Conservation (phyloP, 225 moss, liverwort and hornwort species). For the Bryoerythrophyllum caledonicum region DNA sequence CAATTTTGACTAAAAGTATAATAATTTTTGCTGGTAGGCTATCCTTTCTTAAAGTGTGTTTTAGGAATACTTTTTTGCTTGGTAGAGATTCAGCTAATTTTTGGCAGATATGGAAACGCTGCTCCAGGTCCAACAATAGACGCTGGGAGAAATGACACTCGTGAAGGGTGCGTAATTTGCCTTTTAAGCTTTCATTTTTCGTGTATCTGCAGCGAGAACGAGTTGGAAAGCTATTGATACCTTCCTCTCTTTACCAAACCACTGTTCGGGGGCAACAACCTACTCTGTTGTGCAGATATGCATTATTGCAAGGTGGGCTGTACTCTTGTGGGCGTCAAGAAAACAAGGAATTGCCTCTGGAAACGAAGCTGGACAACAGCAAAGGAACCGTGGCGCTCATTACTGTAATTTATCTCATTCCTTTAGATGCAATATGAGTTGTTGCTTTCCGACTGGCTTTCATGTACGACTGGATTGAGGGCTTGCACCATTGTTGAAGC, state of each 20-base stretch:
- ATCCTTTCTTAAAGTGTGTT: too few relatives aligned
- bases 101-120: too few relatives aligned
- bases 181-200: background rate
- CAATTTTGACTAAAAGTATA: too few relatives aligned
- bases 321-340: slow-evolving; percentile 86
- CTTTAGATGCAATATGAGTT: background rate
- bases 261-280: background rate
- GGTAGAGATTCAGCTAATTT: too few relatives aligned
- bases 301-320: slow-evolving; percentile 77
- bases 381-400: slow-evolving; percentile 79
- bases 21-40: too few relatives aligned
- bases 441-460: background rate
- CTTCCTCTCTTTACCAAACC: background rate
- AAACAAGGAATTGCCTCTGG: slow-evolving; percentile 62
- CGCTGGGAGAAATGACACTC: slow-evolving; percentile 46
- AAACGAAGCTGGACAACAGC: slow-evolving; percentile 60
- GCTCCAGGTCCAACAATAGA: slow-evolving; percentile 61
- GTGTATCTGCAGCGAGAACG: background rate
- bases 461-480: too few relatives aligned
- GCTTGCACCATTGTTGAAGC: too few relatives aligned
- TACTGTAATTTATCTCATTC: slow-evolving; percentile 44
- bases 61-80: too few relatives aligned
- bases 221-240: background rate
- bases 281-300: slow-evolving; percentile 55
- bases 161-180: slow-evolving; percentile 55